Evolutionary conservation across 345 rosid species (phyloP).

Genomic region (Geranium rotundifolium): DNA sequence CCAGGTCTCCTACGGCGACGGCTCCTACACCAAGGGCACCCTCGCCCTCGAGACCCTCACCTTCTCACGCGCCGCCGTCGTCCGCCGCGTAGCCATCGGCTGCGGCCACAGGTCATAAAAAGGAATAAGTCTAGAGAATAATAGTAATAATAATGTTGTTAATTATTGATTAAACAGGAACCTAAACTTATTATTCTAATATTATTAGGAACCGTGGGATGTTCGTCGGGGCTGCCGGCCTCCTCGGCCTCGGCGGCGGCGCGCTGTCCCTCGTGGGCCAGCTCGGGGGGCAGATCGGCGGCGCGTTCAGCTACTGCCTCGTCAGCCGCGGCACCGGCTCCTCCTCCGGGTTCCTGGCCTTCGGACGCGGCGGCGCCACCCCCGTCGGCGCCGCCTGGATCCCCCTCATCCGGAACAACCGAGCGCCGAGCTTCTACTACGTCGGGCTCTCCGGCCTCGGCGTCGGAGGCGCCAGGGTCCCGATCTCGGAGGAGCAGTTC

Average conservation of each 20-base stretch:
- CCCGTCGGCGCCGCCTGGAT: conserved; percentile 96
- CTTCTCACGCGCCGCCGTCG: conserved; percentile 39
- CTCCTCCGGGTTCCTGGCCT: conserved; percentile 61
- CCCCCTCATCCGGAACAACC: conserved; percentile 66
- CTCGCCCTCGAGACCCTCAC: conserved; percentile 86
- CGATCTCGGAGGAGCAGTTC: conserved; percentile 50
- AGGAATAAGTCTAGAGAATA: too few relatives aligned
- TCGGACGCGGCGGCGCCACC: conserved; percentile 67
- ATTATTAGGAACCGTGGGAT: conserved; percentile 78
- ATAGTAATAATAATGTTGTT: too few relatives aligned
- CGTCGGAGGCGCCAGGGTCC: conserved; percentile 53
- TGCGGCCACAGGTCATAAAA: too few relatives aligned
- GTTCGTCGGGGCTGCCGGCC: conserved; percentile 92
- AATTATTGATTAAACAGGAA: too few relatives aligned
- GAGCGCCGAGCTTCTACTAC: conserved; percentile 68
- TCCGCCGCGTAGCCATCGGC: conserved; percentile 73
- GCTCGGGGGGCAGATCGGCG: conserved; percentile 71
- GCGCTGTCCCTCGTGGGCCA: conserved; percentile 85
- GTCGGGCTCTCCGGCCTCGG: conserved; percentile 75
- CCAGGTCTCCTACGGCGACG: conserved; percentile 90
- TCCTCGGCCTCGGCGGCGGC: conserved; percentile 85
- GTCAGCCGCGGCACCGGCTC: conserved; percentile 63
- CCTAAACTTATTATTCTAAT: too few relatives aligned
- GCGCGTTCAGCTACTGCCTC: conserved; percentile 84
- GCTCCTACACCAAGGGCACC: conserved; percentile 82